Conservation (phyloP, 768 basidiomycete genomes). For the Butyriboletus loyo region DNA sequence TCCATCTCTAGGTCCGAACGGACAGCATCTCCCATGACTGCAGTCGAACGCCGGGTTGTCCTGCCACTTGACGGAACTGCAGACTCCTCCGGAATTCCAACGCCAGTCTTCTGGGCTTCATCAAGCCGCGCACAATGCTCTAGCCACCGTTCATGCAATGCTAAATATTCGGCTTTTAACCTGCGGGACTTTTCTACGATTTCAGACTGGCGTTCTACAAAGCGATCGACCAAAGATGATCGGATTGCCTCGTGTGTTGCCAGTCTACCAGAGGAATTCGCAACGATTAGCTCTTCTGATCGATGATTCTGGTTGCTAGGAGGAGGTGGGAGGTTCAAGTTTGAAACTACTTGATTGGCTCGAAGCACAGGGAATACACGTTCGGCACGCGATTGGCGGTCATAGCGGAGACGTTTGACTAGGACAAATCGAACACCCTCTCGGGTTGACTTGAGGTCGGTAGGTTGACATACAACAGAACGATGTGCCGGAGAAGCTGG, state of each 20-base stretch:
- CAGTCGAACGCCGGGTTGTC: constrained; percentile 72
- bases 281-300: constrained; percentile 46
- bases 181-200: constrained; percentile 52
- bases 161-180: constrained; percentile 64
- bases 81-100: constrained; percentile 36
- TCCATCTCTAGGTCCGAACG: constrained; percentile 96
- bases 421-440: constrained; percentile 66
- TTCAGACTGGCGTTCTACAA: constrained; percentile 49
- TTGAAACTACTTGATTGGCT: constrained; percentile 51
- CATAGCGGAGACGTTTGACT: constrained; percentile 56
- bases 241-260: constrained; percentile 40
- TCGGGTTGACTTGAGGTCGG: constrained; percentile 38
- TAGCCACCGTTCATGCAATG: constrained; percentile 69
- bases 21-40: constrained; percentile 79
- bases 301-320: constrained; percentile 40
- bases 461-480: constrained; percentile 10
- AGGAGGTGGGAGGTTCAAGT: constrained; percentile 27
- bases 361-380: constrained; percentile 60
- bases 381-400: constrained; percentile 60
- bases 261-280: constrained; percentile 34
- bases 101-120: constrained; percentile 36
- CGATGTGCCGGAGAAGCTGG: constrained; percentile 7
- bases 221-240: constrained; percentile 51
- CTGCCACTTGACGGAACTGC: constrained; percentile 43
- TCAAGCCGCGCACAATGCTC: constrained; percentile 70